Evolutionary conservation across 2,329 filamentous ascomycete species (phyloP).

Genomic region (Sarocladium brachiariae): DNA sequence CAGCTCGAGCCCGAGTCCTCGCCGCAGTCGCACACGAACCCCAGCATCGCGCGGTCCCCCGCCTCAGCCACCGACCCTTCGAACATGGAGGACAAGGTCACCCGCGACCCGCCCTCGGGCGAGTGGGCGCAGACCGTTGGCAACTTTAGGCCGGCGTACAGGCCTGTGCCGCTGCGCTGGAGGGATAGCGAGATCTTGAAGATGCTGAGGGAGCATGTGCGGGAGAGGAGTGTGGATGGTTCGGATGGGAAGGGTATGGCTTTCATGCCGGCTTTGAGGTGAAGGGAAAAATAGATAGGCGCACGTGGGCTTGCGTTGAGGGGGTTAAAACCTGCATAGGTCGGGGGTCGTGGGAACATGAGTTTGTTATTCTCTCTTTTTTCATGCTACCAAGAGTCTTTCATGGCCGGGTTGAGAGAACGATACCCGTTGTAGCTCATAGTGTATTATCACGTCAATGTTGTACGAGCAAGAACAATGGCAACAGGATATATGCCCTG

Average conservation of each 20-base stretch:
- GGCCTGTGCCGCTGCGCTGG: constrained; percentile 84
- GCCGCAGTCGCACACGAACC: constrained; percentile 31
- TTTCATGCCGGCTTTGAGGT: constrained; percentile 47
- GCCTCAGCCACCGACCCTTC: constrained; percentile 20
- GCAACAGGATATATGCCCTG: too few species aligned
- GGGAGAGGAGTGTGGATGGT: constrained; percentile 42
- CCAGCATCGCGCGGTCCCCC: constrained; percentile 21
- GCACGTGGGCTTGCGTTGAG: too few species aligned
- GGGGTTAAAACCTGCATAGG: too few species aligned
- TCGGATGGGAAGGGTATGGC: constrained; percentile 42
- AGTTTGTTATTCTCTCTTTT: too few species aligned
- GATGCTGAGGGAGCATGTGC: constrained; percentile 75
- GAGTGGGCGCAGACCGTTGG: constrained; percentile 98
- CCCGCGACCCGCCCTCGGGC: constrained; percentile 41
- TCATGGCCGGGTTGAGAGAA: too few species aligned
- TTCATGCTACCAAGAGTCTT: too few species aligned
- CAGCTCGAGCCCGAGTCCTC: constrained; percentile 55
- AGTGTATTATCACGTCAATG: too few species aligned
- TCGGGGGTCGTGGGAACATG: too few species aligned
- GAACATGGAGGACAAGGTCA: constrained; percentile 22
- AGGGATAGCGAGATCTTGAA: constrained; percentile 70
- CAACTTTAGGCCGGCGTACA: constrained; percentile 87
- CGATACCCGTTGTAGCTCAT: too few species aligned
- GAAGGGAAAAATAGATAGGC: too few species aligned
- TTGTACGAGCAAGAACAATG: too few species aligned